A percentile compares a stretch with the other conserved stretches of the same genome.
phyloP scores from a whole-genome alignment of 108 stramenopile genomes.

The Nitzschia inconspicua region DNA sequence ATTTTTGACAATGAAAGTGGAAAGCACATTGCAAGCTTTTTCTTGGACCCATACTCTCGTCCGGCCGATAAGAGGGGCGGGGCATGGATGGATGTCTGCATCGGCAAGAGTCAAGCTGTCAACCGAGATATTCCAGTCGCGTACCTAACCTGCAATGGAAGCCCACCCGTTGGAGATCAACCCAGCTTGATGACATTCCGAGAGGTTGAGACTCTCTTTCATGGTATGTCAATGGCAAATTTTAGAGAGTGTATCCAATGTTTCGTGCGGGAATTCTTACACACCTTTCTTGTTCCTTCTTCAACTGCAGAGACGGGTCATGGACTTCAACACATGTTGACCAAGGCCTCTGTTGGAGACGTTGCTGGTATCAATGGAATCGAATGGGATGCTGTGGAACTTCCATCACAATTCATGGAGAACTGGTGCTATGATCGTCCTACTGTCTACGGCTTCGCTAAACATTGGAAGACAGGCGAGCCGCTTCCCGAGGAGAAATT shows the following conservation, averaged over 20 bases:
- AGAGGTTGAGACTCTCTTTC: constrained; percentile 97
- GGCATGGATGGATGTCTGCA: constrained; percentile 94
- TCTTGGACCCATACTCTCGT: constrained; percentile 94
- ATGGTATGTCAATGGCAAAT: too few species aligned
- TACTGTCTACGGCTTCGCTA: constrained; percentile 92
- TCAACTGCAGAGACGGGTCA: too few species aligned
- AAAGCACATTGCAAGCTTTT: constrained; percentile 95
- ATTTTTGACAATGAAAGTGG: constrained; percentile 79
- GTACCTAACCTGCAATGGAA: constrained; percentile 98
- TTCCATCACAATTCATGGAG: constrained; percentile 99
- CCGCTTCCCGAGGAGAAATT: constrained; percentile 95
- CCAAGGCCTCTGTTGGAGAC: constrained; percentile 88
- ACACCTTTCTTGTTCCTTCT: not conserved
- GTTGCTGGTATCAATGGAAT: constrained; percentile 97
- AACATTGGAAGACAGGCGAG: constrained; percentile 97
- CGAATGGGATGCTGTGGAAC: constrained; percentile 98
- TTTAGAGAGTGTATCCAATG: too few species aligned
- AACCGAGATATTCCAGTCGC: constrained; percentile 90
- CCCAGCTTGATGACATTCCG: constrained; percentile 98
- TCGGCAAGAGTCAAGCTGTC: constrained; percentile 85
- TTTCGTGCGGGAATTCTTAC: not conserved
- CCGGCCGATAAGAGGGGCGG: constrained; percentile 97
- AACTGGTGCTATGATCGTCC: constrained; percentile 97
- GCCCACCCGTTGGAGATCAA: constrained; percentile 91
- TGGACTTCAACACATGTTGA: constrained; percentile 97